Evolutionary conservation across 345 rosid genomes (phyloP).

Genomic region (Lumnitzera littorea): DNA sequence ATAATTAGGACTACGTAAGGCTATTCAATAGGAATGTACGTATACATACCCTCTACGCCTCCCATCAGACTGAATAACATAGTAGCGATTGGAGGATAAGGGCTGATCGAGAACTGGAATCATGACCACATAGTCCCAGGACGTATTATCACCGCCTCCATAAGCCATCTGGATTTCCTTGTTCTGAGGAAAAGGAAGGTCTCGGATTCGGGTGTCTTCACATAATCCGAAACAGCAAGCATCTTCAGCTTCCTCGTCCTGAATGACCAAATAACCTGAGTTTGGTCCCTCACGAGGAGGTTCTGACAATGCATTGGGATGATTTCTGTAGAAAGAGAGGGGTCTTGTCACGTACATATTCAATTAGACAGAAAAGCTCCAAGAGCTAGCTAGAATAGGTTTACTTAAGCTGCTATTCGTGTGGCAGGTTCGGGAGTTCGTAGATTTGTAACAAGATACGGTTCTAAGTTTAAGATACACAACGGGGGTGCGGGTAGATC

Average conservation of each 20-base stretch:
- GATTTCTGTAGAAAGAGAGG: slow-evolving; percentile 30
- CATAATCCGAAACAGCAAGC: slow-evolving; percentile 27
- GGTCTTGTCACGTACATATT: slow-evolving; percentile 50
- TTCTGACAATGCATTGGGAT: slow-evolving; percentile 15
- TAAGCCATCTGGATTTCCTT: slow-evolving; percentile 13
- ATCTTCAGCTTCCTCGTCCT: slow-evolving; percentile 33
- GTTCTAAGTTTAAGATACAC: too few relatives aligned
- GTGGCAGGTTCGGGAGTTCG: neutral
- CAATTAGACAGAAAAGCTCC: too few relatives aligned
- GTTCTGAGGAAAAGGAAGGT: slow-evolving; percentile 48
- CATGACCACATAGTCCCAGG: slow-evolving; percentile 11
- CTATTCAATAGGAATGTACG: neutral
- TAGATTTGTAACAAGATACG: too few relatives aligned
- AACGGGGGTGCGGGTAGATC: too few relatives aligned
- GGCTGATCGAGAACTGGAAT: slow-evolving; percentile 36
- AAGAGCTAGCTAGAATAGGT: too few relatives aligned
- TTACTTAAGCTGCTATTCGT: too few relatives aligned
- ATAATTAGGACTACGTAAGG: too few relatives aligned
- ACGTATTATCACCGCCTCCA: neutral
- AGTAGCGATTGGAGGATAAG: slow-evolving; percentile 27
- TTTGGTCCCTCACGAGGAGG: slow-evolving; percentile 36
- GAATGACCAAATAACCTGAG: slow-evolving; percentile 34
- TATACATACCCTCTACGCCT: slow-evolving; percentile 18
- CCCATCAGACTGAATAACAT: slow-evolving; percentile 10
- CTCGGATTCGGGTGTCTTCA: slow-evolving; percentile 5